Percentiles rank a stretch among this genome's conserved stretches.
Evolutionary conservation across 148 eudicot genomes (phyloP).

Genomic region (Amaranthus hypochondriacus): DNA sequence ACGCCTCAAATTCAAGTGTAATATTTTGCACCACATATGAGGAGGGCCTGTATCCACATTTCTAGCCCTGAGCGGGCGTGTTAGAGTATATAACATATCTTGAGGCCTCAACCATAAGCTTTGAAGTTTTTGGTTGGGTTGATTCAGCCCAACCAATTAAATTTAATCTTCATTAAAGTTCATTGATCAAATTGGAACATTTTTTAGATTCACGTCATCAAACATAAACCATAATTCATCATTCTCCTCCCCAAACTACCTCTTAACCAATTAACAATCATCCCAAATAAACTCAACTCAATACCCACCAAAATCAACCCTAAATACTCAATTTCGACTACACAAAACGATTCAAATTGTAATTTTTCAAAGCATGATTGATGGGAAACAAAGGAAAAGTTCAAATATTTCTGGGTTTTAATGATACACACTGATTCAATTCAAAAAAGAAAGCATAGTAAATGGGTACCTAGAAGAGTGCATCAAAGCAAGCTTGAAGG

Average conservation of each 20-base stretch:
- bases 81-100: too few species aligned
- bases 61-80: too few species aligned
- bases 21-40: too few species aligned
- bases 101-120: too few species aligned
- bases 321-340: neutral
- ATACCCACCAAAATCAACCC: neutral
- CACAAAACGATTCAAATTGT: neutral
- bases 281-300: neutral
- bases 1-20: too few species aligned
- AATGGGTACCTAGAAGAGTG: slow-evolving; percentile 53
- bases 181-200: neutral
- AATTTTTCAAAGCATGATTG: neutral
- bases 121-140: too few species aligned
- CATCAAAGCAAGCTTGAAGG: slow-evolving; percentile 80
- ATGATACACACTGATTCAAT: neutral
- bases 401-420: neutral
- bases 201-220: neutral
- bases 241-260: too few species aligned
- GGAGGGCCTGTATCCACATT: too few species aligned
- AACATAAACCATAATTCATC: neutral
- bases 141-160: neutral
- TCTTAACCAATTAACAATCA: neutral
- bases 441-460: neutral
- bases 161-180: neutral
- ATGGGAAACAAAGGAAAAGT: neutral